These are phyloP conservation scores for Tetrahymena thermophila DNA, from an alignment of 73 alveolate species.

Conservation along the genomic window DNA sequence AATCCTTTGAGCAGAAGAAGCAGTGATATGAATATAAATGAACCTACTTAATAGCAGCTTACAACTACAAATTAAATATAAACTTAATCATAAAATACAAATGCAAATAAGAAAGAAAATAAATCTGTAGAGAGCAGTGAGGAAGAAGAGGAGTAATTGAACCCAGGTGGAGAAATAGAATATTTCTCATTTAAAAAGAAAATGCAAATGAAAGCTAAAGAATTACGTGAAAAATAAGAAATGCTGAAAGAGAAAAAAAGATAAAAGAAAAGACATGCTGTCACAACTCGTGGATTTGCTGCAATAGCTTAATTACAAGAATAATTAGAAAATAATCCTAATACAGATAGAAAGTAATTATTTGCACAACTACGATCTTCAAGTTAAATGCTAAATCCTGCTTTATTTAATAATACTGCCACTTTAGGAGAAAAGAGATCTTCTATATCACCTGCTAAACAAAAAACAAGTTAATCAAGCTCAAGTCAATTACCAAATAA, in stretches of 20 bases:
- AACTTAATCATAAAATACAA: not conserved
- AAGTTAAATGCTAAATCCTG: not conserved
- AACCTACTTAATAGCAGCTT: not conserved
- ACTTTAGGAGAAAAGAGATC: not conserved
- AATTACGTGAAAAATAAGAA: constrained; percentile 28
- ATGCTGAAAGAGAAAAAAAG: constrained; percentile 24
- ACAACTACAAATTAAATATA: not conserved
- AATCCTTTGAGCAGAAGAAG: not conserved
- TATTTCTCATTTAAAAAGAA: constrained; percentile 36
- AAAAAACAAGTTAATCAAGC: not conserved
- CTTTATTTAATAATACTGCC: not conserved
- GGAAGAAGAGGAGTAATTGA: constrained; percentile 19
- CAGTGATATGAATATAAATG: not conserved
- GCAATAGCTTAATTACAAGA: not conserved
- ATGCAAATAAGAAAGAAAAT: constrained; percentile 9
- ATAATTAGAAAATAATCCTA: not conserved
- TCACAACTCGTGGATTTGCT: not conserved
- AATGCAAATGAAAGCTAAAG: constrained; percentile 26
- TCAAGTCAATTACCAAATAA: not conserved
- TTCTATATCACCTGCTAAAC: not conserved
- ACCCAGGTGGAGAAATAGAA: constrained; percentile 6
- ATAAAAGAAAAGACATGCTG: constrained; percentile 1
- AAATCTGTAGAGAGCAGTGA: constrained; percentile 11
- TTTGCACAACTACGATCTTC: not conserved
- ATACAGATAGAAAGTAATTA: not conserved